Evolutionary conservation across 768 basidiomycete species (phyloP).

Genomic region (Phlebiopsis flavidoalba): DNA sequence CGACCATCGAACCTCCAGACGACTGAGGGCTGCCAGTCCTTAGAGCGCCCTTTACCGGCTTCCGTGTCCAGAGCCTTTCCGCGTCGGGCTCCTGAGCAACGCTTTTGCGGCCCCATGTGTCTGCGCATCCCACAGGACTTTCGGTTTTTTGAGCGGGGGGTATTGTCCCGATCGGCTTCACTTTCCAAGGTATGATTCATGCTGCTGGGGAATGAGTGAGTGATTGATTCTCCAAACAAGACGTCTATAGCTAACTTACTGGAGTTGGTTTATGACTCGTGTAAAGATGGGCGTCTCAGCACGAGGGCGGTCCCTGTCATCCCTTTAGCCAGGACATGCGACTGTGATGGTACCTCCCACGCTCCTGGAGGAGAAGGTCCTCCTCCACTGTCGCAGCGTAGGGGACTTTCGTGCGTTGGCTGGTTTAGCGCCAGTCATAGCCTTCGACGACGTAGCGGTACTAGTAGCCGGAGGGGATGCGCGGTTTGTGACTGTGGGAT

Average conservation of each 20-base stretch:
- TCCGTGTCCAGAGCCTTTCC: background rate
- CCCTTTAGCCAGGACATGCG: background rate
- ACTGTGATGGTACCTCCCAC: constrained; percentile 1
- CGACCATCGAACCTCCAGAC: background rate
- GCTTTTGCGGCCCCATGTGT: background rate
- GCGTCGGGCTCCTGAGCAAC: background rate
- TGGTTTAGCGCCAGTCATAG: background rate
- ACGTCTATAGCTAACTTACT: background rate
- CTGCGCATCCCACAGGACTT: constrained; percentile 2
- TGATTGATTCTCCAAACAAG: background rate
- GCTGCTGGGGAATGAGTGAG: background rate
- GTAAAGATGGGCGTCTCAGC: background rate
- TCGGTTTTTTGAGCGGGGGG: background rate
- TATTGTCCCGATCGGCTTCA: background rate
- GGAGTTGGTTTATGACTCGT: background rate
- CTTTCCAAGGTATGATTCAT: background rate
- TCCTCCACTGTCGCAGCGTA: background rate
- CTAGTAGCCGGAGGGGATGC: background rate
- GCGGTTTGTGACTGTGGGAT: background rate
- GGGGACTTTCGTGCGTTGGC: background rate
- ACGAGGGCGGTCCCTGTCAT: background rate
- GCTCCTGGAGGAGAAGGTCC: background rate
- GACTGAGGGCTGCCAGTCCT: too few species aligned
- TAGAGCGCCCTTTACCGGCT: background rate
- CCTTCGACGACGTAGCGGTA: background rate